Percentiles rank a stretch among this genome's conserved stretches.
phyloP scores from a whole-genome alignment of 768 basidiomycete genomes.

The Termitomyces sp. region DNA sequence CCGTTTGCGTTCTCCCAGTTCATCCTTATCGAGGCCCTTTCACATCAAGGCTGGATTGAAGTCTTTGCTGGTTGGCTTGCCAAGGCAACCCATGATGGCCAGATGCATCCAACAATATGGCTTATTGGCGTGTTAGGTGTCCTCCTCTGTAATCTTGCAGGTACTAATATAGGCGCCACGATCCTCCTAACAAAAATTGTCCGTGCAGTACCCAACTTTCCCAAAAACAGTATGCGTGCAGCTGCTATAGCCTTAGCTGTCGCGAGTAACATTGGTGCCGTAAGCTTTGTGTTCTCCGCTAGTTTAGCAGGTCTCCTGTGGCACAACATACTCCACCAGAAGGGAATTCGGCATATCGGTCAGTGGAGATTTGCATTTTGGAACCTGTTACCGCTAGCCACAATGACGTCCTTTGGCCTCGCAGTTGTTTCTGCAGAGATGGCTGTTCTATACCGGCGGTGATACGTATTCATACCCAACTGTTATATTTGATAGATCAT shows the following conservation, averaged over 20 bases:
- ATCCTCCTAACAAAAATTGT: slow-evolving; percentile 85
- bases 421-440: slow-evolving; percentile 76
- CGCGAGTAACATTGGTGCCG: slow-evolving; percentile 90
- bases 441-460: slow-evolving; percentile 38
- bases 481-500: neutral
- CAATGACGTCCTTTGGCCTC: slow-evolving; percentile 63
- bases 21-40: slow-evolving; percentile 84
- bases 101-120: slow-evolving; percentile 18
- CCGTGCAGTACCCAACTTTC: slow-evolving; percentile 38
- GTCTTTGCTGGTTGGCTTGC: slow-evolving; percentile 53
- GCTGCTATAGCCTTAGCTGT: slow-evolving; percentile 76
- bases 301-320: slow-evolving; percentile 91
- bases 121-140: slow-evolving; percentile 18
- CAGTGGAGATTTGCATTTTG: slow-evolving; percentile 64
- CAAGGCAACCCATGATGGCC: slow-evolving; percentile 13
- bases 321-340: slow-evolving; percentile 68
- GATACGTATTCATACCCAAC: neutral
- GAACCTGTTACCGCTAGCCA: slow-evolving; percentile 62
- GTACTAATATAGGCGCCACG: slow-evolving; percentile 21
- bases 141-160: slow-evolving; percentile 18
- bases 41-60: slow-evolving; percentile 85
- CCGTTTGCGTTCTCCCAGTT: slow-evolving; percentile 96
- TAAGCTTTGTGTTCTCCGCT: slow-evolving; percentile 85
- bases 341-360: slow-evolving; percentile 51
- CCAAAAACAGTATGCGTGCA: slow-evolving; percentile 34